A percentile compares a stretch with the other conserved stretches of the same genome.
Conservation (phyloP, 306 rosid genomes). For the Dryas octopetala region DNA sequence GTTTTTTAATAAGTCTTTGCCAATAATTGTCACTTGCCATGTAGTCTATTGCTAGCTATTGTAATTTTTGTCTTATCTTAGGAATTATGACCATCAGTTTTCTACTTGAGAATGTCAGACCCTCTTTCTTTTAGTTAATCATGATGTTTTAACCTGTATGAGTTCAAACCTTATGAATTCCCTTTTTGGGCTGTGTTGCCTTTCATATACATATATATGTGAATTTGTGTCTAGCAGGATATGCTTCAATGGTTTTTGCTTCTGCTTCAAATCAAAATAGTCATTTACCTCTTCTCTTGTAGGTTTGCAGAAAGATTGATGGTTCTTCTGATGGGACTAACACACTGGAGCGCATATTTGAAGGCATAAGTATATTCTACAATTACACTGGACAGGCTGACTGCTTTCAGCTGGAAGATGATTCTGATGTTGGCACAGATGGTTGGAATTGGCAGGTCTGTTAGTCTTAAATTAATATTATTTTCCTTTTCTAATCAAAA, state of each 20-base stretch:
- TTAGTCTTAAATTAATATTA: constrained; percentile 13
- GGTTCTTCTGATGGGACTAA: constrained; percentile 49
- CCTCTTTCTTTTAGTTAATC: background rate
- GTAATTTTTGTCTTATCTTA: background rate
- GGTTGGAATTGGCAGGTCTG: constrained; percentile 93
- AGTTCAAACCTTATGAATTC: background rate
- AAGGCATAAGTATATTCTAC: constrained; percentile 69
- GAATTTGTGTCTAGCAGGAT: background rate
- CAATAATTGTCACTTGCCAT: background rate
- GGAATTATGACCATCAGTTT: background rate
- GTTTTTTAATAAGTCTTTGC: background rate
- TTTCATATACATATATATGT: background rate
- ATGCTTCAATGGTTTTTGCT: background rate
- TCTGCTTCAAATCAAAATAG: background rate
- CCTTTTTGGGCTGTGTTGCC: background rate
- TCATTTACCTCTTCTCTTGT: constrained; percentile 7
- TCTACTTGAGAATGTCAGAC: background rate
- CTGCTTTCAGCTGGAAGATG: constrained; percentile 72
- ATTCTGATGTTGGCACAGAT: constrained; percentile 62
- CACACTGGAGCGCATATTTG: constrained; percentile 59
- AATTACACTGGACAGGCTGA: constrained; percentile 64
- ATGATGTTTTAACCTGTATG: background rate
- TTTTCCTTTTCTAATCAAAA: background rate
- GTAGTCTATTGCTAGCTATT: background rate
- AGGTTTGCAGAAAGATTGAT: constrained; percentile 77